Conservation (phyloP, 208 protist species). For the Wallacemonas collosoma region DNA sequence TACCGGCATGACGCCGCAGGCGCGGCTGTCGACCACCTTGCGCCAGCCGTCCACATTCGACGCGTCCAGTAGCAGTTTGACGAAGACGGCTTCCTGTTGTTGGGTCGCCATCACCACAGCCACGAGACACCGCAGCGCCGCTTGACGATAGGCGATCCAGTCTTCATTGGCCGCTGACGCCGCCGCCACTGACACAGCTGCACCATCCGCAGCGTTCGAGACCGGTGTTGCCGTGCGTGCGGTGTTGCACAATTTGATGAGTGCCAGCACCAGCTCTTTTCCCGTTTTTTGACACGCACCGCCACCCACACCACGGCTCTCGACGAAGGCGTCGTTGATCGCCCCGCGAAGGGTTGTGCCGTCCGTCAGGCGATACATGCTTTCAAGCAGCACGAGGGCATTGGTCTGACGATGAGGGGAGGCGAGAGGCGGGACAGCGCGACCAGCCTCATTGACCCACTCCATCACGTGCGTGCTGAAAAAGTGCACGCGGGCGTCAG, state of each 20-base stretch:
- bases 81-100: slow-evolving; percentile 76
- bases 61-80: slow-evolving; percentile 70
- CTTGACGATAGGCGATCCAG: slow-evolving; percentile 46
- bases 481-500: slow-evolving; percentile 26
- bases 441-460: slow-evolving; percentile 32
- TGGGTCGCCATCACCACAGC: slow-evolving; percentile 77
- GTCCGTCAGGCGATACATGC: slow-evolving; percentile 53
- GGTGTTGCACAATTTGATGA: slow-evolving; percentile 67
- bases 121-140: slow-evolving; percentile 74
- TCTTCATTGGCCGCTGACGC: slow-evolving; percentile 15
- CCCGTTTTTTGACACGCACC: slow-evolving; percentile 31
- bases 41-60: slow-evolving; percentile 59
- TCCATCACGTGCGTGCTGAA: slow-evolving; percentile 32
- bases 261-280: slow-evolving; percentile 74
- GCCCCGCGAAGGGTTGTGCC: slow-evolving; percentile 33
- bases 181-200: not conserved
- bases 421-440: not conserved
- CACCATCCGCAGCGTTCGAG: not conserved
- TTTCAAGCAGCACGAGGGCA: slow-evolving; percentile 72
- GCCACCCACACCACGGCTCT: not conserved
- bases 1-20: slow-evolving; percentile 39
- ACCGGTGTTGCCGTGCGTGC: slow-evolving; percentile 11
- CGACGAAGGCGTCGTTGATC: slow-evolving; percentile 57
- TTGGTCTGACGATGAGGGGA: slow-evolving; percentile 35
- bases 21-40: slow-evolving; percentile 53